phyloP scores from a whole-genome alignment of 805 yeast genomes.

The Candida coquimbonensis region DNA sequence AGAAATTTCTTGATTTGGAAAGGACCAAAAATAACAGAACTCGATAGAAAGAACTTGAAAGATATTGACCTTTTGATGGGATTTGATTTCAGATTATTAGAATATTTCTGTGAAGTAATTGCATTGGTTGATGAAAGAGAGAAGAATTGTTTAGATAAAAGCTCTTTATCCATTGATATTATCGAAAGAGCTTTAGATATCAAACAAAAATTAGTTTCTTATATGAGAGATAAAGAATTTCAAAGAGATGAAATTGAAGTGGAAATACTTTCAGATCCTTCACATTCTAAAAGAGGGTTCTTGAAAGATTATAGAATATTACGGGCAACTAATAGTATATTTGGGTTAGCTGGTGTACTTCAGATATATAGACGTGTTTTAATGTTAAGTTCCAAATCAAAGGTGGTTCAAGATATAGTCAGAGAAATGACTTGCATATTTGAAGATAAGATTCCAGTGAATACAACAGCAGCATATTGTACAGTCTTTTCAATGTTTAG shows the following conservation, averaged over 20 bases:
- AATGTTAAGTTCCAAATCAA: constrained; percentile 39
- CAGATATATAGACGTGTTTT: constrained; percentile 53
- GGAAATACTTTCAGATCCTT: constrained; percentile 7
- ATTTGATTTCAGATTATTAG: constrained; percentile 55
- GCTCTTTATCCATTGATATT: not conserved
- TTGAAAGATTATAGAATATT: constrained; percentile 21
- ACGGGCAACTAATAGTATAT: constrained; percentile 45
- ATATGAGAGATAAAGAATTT: constrained; percentile 17
- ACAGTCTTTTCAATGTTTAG: constrained; percentile 44
- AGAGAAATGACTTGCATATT: constrained; percentile 30
- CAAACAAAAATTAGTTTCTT: constrained; percentile 25
- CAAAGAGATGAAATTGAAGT: constrained; percentile 24
- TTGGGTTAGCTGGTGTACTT: constrained; percentile 45
- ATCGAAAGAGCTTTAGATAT: constrained; percentile 32
- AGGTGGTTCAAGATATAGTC: constrained; percentile 36
- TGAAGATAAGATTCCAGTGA: constrained; percentile 30
- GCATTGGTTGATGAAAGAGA: constrained; percentile 29
- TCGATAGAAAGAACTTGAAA: constrained; percentile 22
- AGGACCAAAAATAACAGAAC: constrained; percentile 6
- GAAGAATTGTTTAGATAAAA: not conserved
- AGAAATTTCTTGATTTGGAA: constrained; percentile 22
- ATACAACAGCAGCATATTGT: constrained; percentile 46
- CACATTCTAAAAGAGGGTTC: constrained; percentile 1
- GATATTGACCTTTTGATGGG: constrained; percentile 61
- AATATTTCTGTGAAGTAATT: constrained; percentile 46